A percentile compares a stretch with the other conserved stretches of the same genome.
These are phyloP conservation scores for Scheffersomyces quercinus DNA, from an alignment of 1,139 yeast species.

Conservation along the genomic window DNA sequence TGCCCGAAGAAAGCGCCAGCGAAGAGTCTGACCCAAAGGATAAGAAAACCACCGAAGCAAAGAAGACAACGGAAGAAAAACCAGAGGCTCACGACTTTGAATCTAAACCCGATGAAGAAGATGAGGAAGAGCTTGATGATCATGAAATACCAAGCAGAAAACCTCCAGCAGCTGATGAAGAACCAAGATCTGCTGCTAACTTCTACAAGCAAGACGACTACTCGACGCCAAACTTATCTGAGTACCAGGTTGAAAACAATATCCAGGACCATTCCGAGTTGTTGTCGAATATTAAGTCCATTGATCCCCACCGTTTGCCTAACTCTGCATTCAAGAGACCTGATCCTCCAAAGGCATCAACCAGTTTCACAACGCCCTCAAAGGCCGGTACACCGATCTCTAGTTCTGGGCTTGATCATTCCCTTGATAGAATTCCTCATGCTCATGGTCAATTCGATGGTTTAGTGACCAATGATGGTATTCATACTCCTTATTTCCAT, in stretches of 20 bases:
- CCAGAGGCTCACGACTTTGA: not conserved
- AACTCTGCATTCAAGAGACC: conserved; percentile 1
- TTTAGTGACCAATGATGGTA: conserved; percentile 12
- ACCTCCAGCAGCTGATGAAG: conserved; percentile 6
- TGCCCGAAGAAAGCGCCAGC: conserved; percentile 6
- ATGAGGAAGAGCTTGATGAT: not conserved
- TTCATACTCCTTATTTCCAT: conserved; percentile 49
- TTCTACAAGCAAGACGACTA: conserved; percentile 30
- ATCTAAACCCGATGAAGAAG: not conserved
- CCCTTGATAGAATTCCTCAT: not conserved
- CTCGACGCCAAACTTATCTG: conserved; percentile 50
- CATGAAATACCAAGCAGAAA: not conserved
- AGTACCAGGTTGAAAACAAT: conserved; percentile 45
- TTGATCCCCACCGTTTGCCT: conserved; percentile 44
- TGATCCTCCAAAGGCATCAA: not conserved
- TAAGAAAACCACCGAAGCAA: conserved; percentile 10
- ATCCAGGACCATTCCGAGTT: conserved; percentile 41
- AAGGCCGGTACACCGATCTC: conserved; percentile 3
- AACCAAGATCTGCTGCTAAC: conserved; percentile 4
- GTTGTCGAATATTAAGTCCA: conserved; percentile 34
- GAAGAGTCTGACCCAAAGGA: conserved; percentile 6
- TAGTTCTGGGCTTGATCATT: not conserved
- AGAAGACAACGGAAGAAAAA: conserved; percentile 6
- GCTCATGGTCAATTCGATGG: conserved; percentile 1
- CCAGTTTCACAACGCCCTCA: conserved; percentile 7